Evolutionary conservation across 768 basidiomycete genomes (phyloP).

Genomic region (Trametopsis cervina): DNA sequence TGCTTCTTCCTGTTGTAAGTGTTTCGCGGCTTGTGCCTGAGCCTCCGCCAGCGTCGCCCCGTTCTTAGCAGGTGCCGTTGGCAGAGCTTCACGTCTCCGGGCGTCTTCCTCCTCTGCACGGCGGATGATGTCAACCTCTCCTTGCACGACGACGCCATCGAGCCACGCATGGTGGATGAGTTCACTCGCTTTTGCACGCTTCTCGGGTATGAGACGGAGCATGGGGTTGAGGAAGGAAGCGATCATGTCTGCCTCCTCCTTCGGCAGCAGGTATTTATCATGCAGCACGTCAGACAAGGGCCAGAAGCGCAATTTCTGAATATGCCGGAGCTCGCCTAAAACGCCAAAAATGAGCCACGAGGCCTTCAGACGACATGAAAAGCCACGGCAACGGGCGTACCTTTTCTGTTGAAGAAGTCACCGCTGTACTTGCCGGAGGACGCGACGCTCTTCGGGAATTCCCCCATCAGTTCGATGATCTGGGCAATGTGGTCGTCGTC

Average conservation of each 20-base stretch:
- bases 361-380: no score
- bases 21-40: background rate
- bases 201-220: slow-evolving; percentile 84
- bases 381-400: slow-evolving; percentile 37
- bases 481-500: slow-evolving; percentile 98
- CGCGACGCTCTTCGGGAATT: slow-evolving; percentile 77
- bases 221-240: slow-evolving; percentile 81
- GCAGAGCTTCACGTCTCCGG: slow-evolving; percentile 26
- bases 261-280: slow-evolving; percentile 94
- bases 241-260: slow-evolving; percentile 73
- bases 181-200: slow-evolving; percentile 83
- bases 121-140: slow-evolving; percentile 79
- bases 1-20: slow-evolving; percentile 33
- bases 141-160: slow-evolving; percentile 77
- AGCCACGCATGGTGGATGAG: slow-evolving; percentile 85
- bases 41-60: slow-evolving; percentile 4
- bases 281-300: slow-evolving; percentile 73
- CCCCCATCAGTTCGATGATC: slow-evolving; percentile 93
- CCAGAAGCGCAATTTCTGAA: slow-evolving; percentile 91
- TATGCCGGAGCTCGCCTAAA: slow-evolving; percentile 81
- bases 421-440: slow-evolving; percentile 88
- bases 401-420: slow-evolving; percentile 96
- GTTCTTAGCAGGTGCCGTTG: slow-evolving; percentile 30
- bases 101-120: slow-evolving; percentile 52
- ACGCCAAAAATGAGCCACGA: no score